Conservation (phyloP, 2,329 filamentous ascomycete species). For the Aureobasidium zeae region DNA sequence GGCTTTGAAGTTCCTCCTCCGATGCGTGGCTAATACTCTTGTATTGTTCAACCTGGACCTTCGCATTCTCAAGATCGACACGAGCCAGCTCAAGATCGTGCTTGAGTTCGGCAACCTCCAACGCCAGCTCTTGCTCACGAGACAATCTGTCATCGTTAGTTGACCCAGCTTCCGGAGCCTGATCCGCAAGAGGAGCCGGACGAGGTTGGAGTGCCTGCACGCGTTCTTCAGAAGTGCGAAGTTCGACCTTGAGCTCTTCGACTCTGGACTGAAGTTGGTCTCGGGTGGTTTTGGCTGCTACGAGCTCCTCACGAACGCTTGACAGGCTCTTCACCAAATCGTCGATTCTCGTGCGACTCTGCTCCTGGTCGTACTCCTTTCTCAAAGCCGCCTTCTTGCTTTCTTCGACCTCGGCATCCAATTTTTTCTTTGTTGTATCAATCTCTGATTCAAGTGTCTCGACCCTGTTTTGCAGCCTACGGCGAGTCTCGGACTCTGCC, state of each 20-base stretch:
- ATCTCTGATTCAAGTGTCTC: conserved; percentile 75
- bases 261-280: conserved; percentile 85
- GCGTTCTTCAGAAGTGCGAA: conserved; percentile 83
- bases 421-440: conserved; percentile 66
- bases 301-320: conserved; percentile 75
- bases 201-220: conserved; percentile 72
- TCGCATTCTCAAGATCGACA: conserved; percentile 70
- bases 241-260: conserved; percentile 78
- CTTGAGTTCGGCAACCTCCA: conserved; percentile 78
- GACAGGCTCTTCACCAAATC: conserved; percentile 74
- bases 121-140: conserved; percentile 67
- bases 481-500: conserved; percentile 68
- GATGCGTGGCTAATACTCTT: conserved; percentile 76
- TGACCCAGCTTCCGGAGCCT: conserved; percentile 25
- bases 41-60: conserved; percentile 76
- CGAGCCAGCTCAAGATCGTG: conserved; percentile 75
- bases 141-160: conserved; percentile 43
- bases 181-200: conserved; percentile 53
- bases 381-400: conserved; percentile 71
- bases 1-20: conserved; percentile 75
- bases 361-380: conserved; percentile 82
- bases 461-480: conserved; percentile 67
- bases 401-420: conserved; percentile 75
- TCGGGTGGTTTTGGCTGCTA: conserved; percentile 73
- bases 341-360: conserved; percentile 84